These are phyloP conservation scores for Fraxinus velutina DNA, from an alignment of 305 asterid species.

Conservation along the genomic window DNA sequence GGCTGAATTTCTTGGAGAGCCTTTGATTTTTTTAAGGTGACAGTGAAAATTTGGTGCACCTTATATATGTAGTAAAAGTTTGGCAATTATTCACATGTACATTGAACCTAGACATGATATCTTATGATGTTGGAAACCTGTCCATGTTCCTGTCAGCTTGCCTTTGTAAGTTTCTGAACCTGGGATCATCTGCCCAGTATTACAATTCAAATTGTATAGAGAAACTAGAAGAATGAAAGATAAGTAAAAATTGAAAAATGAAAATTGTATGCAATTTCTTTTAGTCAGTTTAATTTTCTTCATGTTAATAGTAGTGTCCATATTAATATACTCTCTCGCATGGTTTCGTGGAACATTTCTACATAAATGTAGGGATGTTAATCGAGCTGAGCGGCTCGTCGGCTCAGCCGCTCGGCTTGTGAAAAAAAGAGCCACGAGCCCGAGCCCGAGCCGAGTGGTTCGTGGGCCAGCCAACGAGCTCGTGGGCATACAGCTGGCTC, in stretches of 20 bases:
- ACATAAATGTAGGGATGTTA: too few relatives aligned
- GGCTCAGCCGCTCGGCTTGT: too few relatives aligned
- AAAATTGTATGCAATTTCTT: neutral
- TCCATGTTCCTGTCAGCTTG: neutral
- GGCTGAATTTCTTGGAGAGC: slow-evolving; percentile 15
- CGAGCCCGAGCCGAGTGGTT: too few relatives aligned
- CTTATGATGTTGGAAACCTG: neutral
- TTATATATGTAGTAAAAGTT: neutral
- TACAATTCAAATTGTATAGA: neutral
- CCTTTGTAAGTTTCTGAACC: neutral
- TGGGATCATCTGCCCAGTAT: neutral
- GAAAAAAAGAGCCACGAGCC: too few relatives aligned
- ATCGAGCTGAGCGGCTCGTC: too few relatives aligned
- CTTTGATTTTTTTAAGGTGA: neutral
- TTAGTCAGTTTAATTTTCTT: neutral
- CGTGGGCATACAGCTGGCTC: too few relatives aligned
- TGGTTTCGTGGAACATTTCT: neutral
- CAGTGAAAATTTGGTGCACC: neutral
- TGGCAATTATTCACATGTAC: slow-evolving; percentile 4
- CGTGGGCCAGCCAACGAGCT: too few relatives aligned
- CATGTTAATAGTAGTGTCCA: neutral
- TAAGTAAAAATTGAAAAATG: neutral
- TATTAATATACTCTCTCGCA: too few relatives aligned
- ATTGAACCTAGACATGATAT: slow-evolving; percentile 30
- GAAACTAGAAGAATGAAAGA: neutral